phyloP scores from a whole-genome alignment of 345 rosid genomes.

The Salix arbutifolia region DNA sequence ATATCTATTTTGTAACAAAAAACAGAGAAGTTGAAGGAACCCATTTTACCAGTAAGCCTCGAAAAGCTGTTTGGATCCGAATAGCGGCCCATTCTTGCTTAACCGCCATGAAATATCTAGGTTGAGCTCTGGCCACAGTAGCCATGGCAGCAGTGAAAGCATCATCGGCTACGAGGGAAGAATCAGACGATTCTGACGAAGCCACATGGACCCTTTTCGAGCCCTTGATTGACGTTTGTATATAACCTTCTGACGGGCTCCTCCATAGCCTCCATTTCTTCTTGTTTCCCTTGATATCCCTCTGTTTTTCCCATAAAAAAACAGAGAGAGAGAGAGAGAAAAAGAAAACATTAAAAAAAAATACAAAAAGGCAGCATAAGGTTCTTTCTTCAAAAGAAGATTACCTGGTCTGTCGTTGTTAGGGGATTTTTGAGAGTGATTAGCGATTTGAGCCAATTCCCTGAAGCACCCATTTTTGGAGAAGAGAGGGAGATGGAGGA shows the following conservation, averaged over 20 bases:
- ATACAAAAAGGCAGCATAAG: not conserved
- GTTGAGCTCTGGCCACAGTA: constrained; percentile 64
- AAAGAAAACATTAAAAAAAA: not conserved
- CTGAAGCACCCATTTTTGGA: constrained; percentile 58
- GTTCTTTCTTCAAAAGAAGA: not conserved
- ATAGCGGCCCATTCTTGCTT: constrained; percentile 89
- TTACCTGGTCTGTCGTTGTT: constrained; percentile 40
- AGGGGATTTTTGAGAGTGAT: constrained; percentile 42
- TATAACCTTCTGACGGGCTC: constrained; percentile 66
- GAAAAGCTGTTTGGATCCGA: constrained; percentile 77
- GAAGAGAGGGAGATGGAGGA: not conserved
- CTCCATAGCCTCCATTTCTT: constrained; percentile 94
- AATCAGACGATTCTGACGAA: constrained; percentile 49
- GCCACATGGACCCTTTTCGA: constrained; percentile 39
- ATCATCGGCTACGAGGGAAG: constrained; percentile 41
- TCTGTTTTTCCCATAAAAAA: constrained; percentile 36
- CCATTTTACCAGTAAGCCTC: constrained; percentile 66
- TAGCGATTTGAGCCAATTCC: constrained; percentile 71
- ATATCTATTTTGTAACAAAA: not conserved
- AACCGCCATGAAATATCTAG: constrained; percentile 62
- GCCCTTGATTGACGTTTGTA: constrained; percentile 39
- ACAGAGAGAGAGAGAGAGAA: not conserved
- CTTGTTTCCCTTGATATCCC: constrained; percentile 40
- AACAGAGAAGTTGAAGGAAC: not conserved
- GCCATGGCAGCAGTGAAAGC: constrained; percentile 66